Evolutionary conservation across 352 stramenopile species (phyloP), one percentile per base, ranked within the genome.

Genomic region (Thraustotheca clavata): DNA sequence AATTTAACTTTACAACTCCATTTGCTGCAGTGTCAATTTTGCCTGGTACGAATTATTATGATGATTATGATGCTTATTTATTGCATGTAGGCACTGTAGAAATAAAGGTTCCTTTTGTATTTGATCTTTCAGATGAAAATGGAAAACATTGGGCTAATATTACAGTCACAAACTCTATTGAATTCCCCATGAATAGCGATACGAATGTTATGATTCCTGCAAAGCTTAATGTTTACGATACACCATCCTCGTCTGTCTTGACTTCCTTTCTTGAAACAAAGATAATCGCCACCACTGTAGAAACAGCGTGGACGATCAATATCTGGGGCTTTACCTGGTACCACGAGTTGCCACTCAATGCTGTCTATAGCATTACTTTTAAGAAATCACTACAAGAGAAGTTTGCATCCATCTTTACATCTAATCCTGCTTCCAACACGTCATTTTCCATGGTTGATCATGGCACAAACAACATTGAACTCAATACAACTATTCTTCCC

Each of bases 261-360:
- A 26, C 31, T 11, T 24, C 38, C 3, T 35, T 65, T n/a, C 32
- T 54, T 33, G n/a, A 40, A 16, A 55, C 35, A 32, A 65, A 65
- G 33, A 54, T 20, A 8, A 34, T 65, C 27, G 12, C 57, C 41
- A 24, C 47, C 5, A 43, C 32, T 18, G 39, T 65, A 12, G 8
- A 36, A 3, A 65, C 57, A 18, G 14, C 11, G 8, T 65, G 57
- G 57, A 65, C 57, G 33, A 65, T 65, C 39, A 29, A 20, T 18
- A 33, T 65, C 24, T 65, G 57, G 57, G 57, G 57, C 38, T 65
- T 65, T 33, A 27, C 32, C 9, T 65, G 57, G 57, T 65, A 65
- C 20, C 57, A 29, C 1, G 47, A 65, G 22, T 46, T 65, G 14
- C 4, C 38, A 11, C 38, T 65, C 9, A 20, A 20, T 1, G 46